A percentile compares a stretch with the other conserved stretches of the same genome.
Conservation (phyloP, 306 rosid species). For the Leucaena leucocephala region DNA sequence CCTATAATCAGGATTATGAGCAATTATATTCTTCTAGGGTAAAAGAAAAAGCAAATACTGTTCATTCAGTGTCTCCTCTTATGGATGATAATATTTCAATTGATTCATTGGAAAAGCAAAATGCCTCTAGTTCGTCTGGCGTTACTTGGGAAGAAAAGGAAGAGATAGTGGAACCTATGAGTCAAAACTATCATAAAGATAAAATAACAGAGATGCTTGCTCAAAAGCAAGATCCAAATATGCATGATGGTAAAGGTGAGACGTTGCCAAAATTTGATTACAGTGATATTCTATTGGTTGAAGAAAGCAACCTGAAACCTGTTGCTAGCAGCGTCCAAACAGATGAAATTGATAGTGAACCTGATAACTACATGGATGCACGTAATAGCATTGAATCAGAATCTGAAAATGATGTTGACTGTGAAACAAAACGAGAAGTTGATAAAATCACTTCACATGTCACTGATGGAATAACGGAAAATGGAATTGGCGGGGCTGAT, state of each 20-base stretch:
- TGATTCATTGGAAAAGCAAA: slow-evolving; percentile 55
- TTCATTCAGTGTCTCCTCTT: slow-evolving; percentile 51
- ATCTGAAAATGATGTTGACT: slow-evolving; percentile 78
- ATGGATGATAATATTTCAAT: slow-evolving; percentile 54
- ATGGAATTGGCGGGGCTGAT: slow-evolving; percentile 44
- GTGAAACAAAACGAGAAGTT: slow-evolving; percentile 70
- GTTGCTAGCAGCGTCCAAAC: slow-evolving; percentile 41
- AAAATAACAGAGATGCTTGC: slow-evolving; percentile 45
- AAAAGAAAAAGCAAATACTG: slow-evolving; percentile 46
- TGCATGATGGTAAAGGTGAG: slow-evolving; percentile 43
- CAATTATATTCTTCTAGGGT: slow-evolving; percentile 56
- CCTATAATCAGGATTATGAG: slow-evolving; percentile 51
- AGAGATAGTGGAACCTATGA: slow-evolving; percentile 68
- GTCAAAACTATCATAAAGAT: slow-evolving; percentile 48
- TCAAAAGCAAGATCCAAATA: slow-evolving; percentile 42
- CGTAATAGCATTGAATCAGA: slow-evolving; percentile 90
- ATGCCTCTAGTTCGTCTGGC: slow-evolving; percentile 67
- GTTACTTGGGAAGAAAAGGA: slow-evolving; percentile 93
- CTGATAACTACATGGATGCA: slow-evolving; percentile 86
- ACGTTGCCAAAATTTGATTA: slow-evolving; percentile 45
- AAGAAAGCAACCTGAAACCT: slow-evolving; percentile 47
- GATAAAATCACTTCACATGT: slow-evolving; percentile 39
- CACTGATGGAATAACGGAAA: slow-evolving; percentile 45
- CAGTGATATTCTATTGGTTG: slow-evolving; percentile 44
- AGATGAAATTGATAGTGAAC: slow-evolving; percentile 80